A percentile compares a stretch with the other conserved stretches of the same genome.
Conservation (phyloP, 2,329 filamentous ascomycete species). For the Sclerotinia trifoliorum region DNA sequence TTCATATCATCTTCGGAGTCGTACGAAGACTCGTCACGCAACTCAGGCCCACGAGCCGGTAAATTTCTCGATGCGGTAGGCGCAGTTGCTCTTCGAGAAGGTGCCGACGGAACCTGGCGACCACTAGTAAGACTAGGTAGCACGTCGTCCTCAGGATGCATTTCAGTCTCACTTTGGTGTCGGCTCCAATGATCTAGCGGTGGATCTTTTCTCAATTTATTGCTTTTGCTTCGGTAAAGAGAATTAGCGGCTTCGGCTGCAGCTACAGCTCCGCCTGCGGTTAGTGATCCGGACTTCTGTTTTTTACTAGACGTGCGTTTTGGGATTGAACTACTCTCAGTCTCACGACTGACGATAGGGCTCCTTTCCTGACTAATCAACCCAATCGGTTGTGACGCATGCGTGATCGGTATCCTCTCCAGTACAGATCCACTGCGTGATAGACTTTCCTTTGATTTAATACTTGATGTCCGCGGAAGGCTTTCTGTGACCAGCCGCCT, state of each 20-base stretch:
- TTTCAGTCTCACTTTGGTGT: conserved; percentile 47
- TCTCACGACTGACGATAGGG: conserved; percentile 9
- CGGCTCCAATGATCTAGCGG: conserved; percentile 52
- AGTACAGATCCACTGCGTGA: conserved; percentile 39
- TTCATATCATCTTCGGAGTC: conserved; percentile 19
- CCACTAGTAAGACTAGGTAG: conserved; percentile 5
- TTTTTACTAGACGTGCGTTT: conserved; percentile 60
- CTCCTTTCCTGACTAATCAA: conserved; percentile 15
- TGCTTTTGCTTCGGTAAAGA: conserved; percentile 51
- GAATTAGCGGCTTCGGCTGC: conserved; percentile 38
- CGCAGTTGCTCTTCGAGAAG: conserved; percentile 8
- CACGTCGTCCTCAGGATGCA: conserved; percentile 37
- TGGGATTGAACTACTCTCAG: conserved; percentile 20
- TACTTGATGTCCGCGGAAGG: conserved; percentile 39
- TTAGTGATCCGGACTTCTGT: conserved; percentile 51
- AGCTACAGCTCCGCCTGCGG: conserved; percentile 26
- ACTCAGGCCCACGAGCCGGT: not conserved
- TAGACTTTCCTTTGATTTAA: conserved; percentile 41
- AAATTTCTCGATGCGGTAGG: not conserved
- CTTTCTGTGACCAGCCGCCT: conserved; percentile 37
- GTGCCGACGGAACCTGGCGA: not conserved
- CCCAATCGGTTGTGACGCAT: conserved; percentile 20
- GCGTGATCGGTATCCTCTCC: conserved; percentile 33
- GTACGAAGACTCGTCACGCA: conserved; percentile 11
- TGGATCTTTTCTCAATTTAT: conserved; percentile 58